Evolutionary conservation across 805 yeast genomes (phyloP).

Genomic region (Metschnikowia borealis): DNA sequence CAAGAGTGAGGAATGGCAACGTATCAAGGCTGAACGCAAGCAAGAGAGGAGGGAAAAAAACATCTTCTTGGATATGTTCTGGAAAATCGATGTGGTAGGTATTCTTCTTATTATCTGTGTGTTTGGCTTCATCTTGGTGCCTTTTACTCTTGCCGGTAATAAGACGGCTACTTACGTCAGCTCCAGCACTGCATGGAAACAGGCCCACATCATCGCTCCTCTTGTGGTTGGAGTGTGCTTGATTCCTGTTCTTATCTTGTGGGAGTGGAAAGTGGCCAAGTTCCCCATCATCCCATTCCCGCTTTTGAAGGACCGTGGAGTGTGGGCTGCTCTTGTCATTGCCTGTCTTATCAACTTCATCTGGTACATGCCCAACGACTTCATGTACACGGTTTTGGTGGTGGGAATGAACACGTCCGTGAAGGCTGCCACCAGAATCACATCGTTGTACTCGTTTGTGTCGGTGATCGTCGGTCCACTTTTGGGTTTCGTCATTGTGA

Average conservation of each 20-base stretch:
- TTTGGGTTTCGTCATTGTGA: slow-evolving; percentile 50
- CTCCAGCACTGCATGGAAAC: slow-evolving; percentile 46
- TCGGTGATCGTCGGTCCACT: slow-evolving; percentile 58
- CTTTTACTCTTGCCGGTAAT: slow-evolving; percentile 68
- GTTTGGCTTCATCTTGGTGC: slow-evolving; percentile 64
- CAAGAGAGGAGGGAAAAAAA: slow-evolving; percentile 18
- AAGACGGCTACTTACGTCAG: slow-evolving; percentile 16
- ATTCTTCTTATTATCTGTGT: slow-evolving; percentile 49
- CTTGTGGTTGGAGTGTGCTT: slow-evolving; percentile 61
- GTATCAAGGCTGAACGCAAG: slow-evolving; percentile 37
- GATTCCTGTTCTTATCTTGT: slow-evolving; percentile 54
- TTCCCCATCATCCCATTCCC: slow-evolving; percentile 62
- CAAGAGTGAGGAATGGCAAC: slow-evolving; percentile 48
- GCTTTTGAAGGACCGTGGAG: slow-evolving; percentile 63
- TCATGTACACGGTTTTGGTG: slow-evolving; percentile 59
- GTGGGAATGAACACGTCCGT: slow-evolving; percentile 59
- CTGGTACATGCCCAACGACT: slow-evolving; percentile 68
- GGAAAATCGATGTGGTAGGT: slow-evolving; percentile 67
- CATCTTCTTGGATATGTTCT: slow-evolving; percentile 39
- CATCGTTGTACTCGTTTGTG: slow-evolving; percentile 59
- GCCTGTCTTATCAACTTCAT: slow-evolving; percentile 57
- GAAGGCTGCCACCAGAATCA: slow-evolving; percentile 64
- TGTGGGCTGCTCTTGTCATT: slow-evolving; percentile 65
- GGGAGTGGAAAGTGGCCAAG: slow-evolving; percentile 55
- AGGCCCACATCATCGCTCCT: slow-evolving; percentile 63